Evolutionary conservation across 805 yeast genomes (phyloP), one percentile per base, ranked within the genome.

Genomic region (Candida insectorum): DNA sequence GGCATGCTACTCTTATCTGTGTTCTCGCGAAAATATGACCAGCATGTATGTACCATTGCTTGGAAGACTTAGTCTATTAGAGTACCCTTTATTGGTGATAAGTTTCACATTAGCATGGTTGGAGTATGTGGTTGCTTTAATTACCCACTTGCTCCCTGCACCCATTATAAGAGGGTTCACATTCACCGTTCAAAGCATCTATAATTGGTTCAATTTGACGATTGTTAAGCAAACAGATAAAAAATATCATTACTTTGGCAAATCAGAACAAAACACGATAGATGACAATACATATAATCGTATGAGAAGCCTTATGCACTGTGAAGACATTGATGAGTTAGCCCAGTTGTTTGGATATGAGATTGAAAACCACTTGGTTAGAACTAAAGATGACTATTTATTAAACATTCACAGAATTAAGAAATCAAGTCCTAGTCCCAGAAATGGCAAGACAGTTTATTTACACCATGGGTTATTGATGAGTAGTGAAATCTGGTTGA

Each of bases 381-480:
- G 70, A 31, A 89, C 97, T 0, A 61, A 68, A 27, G 97, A 89
- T 53, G 82, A 81, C 21, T 89, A 85, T 51, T 51, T 85, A 14
- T 63, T 89, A 17, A 83, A 88, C 0, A 44, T 87, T 2, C 96
- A 89, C 50, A 65, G 95, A 29, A 68, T 86, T 2, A 50, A 52
- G 9, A 75, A 76, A 5, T 37, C 37, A 2, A 26, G 34, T 8
- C 37, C 34, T 12, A 24, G 20, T 7, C 33, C 36, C 4, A 16
- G 36, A n/a, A 50, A 50, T 30, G 53, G 52, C 2, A 54, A 54
- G 33, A 81, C 82, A 1, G 84, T 85, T 0, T 91, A 85, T 53
- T 71, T 91, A 34, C 97, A 91, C 54, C 97, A 91, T 52, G 97
- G 97, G 0, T 65, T 91, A 31, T 66, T 91, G 40, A 89, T 88